Conservation (phyloP, 148 eudicot genomes). For the Cornus florida region DNA sequence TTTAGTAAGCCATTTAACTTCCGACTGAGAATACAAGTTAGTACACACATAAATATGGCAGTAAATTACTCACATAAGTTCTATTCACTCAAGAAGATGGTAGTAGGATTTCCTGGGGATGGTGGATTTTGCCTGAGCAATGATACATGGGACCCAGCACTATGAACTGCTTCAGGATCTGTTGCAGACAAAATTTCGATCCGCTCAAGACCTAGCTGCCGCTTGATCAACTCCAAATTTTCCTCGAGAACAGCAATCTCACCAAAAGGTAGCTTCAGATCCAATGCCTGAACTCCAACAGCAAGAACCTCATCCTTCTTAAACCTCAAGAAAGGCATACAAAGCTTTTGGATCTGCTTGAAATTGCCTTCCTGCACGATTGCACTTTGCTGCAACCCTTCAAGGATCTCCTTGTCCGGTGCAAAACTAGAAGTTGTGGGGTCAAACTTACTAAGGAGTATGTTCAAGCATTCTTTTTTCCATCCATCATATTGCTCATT, state of each 20-base stretch:
- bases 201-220: slow-evolving; percentile 69
- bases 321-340: slow-evolving; percentile 90
- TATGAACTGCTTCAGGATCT: slow-evolving; percentile 48
- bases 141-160: slow-evolving; percentile 50
- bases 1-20: too few relatives aligned
- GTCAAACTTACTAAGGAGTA: slow-evolving; percentile 58
- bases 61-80: background rate
- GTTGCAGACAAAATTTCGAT: slow-evolving; percentile 54
- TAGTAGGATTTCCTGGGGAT: slow-evolving; percentile 88
- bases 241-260: slow-evolving; percentile 71
- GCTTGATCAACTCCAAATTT: slow-evolving; percentile 59
- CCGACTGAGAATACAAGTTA: too few relatives aligned
- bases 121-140: slow-evolving; percentile 72
- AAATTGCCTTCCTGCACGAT: slow-evolving; percentile 53
- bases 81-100: slow-evolving; percentile 52
- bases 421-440: slow-evolving; percentile 46
- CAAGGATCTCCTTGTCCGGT: slow-evolving; percentile 63
- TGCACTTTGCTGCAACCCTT: slow-evolving; percentile 61
- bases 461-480: slow-evolving; percentile 79
- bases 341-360: slow-evolving; percentile 69
- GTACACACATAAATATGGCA: too few relatives aligned
- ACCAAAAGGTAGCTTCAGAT: slow-evolving; percentile 78
- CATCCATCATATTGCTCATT: slow-evolving; percentile 87
- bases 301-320: slow-evolving; percentile 77
- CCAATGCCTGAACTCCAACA: slow-evolving; percentile 78